Evolutionary conservation across 352 stramenopile genomes (phyloP), one percentile per base, ranked within the genome.

Genomic region (Globisporangium mamillatum): DNA sequence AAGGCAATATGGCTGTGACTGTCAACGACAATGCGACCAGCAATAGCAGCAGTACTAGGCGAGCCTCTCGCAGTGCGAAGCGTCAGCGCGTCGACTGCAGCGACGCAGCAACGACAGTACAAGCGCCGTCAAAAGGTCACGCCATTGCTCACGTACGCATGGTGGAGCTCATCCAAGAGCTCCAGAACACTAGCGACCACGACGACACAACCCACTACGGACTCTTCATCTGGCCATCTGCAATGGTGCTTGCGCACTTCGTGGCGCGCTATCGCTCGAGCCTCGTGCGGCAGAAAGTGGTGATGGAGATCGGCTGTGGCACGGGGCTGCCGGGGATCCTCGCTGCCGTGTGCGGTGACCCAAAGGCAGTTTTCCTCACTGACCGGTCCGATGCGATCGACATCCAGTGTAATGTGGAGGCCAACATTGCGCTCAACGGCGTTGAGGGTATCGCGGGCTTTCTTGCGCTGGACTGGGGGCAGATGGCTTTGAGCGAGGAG

Each of bases 311-410:
- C 44, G 82, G 83, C 8, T 93, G 86, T 50, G 84, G 86, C 22
- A 92, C 80, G 20, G 86, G 78, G 12, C 70, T 94, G 9, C 82
- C 83, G 2, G 84, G 80, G 9, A 89, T 94, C 65, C 68, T 91
- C 16, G 74, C 81, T 44, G 80, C 72, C 0, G 50, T 80, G 3
- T 84, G 81, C 48, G 80, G 75, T 4, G 59, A 62, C 4, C 58
- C 77, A 0, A 62, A 62, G 18, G 78, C 79, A 48, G 76, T 92
- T 4, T 77, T 82, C 14, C 58, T 90, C 10, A 90, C 80, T 1
- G 84, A 92, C 57, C 80, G 81, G 57, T 71, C 64, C 0, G 82
- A 88, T 41, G 80, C 79, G 2, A 54, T n/a, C 5, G 73, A 80
- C 38, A 80, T 88, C 20, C 64, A 77, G 24, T 75, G 75, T 34